Evolutionary conservation across 352 stramenopile genomes (phyloP).

Genomic region (Phytopythium litorale): DNA sequence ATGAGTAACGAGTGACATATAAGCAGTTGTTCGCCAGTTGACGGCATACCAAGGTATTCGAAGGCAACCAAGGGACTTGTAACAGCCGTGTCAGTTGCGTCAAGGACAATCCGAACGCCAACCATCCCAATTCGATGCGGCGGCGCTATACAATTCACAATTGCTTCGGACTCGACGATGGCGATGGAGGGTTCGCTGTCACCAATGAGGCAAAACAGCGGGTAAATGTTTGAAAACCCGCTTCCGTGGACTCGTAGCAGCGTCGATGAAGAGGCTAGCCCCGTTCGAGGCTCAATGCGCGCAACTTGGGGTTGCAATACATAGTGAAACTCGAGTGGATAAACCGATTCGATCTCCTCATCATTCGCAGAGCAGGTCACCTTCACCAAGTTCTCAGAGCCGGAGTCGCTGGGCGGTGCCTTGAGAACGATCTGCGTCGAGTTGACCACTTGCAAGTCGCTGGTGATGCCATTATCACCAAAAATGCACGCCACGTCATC

Average conservation of each 20-base stretch:
- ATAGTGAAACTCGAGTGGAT: constrained; percentile 24
- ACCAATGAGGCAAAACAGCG: constrained; percentile 32
- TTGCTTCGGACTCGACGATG: constrained; percentile 15
- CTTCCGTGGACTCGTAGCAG: constrained; percentile 22
- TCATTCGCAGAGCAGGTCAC: constrained; percentile 26
- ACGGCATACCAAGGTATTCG: constrained; percentile 28
- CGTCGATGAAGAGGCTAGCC: constrained; percentile 13
- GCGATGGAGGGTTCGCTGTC: constrained; percentile 7
- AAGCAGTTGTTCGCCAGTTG: background rate
- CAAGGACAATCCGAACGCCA: constrained; percentile 13
- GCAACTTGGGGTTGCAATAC: constrained; percentile 10
- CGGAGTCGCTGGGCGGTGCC: constrained; percentile 11
- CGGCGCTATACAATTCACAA: constrained; percentile 23
- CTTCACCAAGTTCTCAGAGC: constrained; percentile 1
- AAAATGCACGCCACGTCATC: constrained; percentile 29
- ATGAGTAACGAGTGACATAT: constrained; percentile 1
- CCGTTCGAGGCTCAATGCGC: constrained; percentile 20
- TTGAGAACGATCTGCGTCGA: constrained; percentile 13
- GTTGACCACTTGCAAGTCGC: constrained; percentile 11
- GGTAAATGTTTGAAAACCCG: constrained; percentile 22
- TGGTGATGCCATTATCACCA: constrained; percentile 5
- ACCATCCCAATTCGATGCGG: constrained; percentile 10
- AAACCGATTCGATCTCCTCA: constrained; percentile 12
- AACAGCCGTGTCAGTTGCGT: background rate
- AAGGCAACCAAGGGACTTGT: constrained; percentile 13